phyloP scores from a whole-genome alignment of 108 stramenopile genomes.

The Cylindrotheca fusiformis region DNA sequence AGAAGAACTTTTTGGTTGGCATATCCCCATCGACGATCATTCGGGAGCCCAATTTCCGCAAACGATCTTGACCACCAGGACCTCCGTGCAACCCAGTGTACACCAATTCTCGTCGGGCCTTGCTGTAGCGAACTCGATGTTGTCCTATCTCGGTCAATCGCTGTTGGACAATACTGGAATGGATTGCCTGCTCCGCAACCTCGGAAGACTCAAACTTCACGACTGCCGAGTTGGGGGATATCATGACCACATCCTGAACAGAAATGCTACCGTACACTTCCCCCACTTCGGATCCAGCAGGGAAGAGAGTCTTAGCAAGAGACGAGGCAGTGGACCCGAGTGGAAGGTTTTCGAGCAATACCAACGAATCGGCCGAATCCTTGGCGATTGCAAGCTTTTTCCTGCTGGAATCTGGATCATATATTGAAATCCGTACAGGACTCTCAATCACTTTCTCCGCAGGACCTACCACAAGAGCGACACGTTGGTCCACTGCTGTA shows the following conservation, averaged over 20 bases:
- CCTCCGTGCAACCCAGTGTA: conserved; percentile 48
- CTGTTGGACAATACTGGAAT: conserved; percentile 46
- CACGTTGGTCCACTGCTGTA: conserved; percentile 40
- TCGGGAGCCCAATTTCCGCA: conserved; percentile 38
- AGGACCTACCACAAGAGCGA: conserved; percentile 31
- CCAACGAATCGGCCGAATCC: conserved; percentile 35
- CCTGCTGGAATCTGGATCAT: conserved; percentile 28
- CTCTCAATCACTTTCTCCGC: conserved; percentile 13
- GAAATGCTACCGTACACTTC: conserved; percentile 54
- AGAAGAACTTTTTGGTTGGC: conserved; percentile 70
- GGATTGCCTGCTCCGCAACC: conserved; percentile 54
- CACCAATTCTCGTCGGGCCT: conserved; percentile 69
- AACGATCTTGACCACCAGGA: conserved; percentile 25
- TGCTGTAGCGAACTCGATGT: conserved; percentile 56
- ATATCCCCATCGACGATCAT: conserved; percentile 80
- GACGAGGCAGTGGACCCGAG: conserved; percentile 34
- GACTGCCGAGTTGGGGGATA: conserved; percentile 57
- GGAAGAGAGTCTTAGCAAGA: conserved; percentile 53
- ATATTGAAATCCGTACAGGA: conserved; percentile 35
- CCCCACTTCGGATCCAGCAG: conserved; percentile 50
- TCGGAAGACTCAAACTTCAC: conserved; percentile 61
- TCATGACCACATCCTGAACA: conserved; percentile 50
- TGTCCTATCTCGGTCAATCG: conserved; percentile 48
- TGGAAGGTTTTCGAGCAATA: conserved; percentile 63
- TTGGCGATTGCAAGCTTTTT: conserved; percentile 41